These are phyloP conservation scores for Allantophomopsis lycopodina DNA, from an alignment of 2,329 filamentous ascomycete species.

Conservation along the genomic window DNA sequence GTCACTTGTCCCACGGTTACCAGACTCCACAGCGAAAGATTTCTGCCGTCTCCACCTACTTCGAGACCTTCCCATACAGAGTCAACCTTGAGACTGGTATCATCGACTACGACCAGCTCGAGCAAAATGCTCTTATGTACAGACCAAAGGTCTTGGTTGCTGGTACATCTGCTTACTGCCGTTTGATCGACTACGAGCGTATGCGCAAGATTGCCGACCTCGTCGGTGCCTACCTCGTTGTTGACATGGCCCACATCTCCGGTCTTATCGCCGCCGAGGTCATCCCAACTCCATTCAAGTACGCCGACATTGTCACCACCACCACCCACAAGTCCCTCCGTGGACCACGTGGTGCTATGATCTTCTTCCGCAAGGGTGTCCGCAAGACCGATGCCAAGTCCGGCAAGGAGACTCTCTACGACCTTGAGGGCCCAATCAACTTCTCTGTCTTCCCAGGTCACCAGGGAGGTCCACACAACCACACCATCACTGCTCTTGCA, in stretches of 20 bases:
- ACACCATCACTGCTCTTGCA: slow-evolving; percentile 94
- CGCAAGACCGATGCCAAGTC: slow-evolving; percentile 82
- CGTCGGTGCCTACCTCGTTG: slow-evolving; percentile 86
- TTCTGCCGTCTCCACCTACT: slow-evolving; percentile 96
- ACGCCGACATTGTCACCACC: slow-evolving; percentile 94
- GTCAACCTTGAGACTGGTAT: slow-evolving; percentile 81
- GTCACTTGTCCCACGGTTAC: slow-evolving; percentile 93
- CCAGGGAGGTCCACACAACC: slow-evolving; percentile 97
- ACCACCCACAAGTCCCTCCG: slow-evolving; percentile 99
- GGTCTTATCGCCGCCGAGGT: slow-evolving; percentile 87
- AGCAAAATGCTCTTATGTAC: slow-evolving; percentile 83
- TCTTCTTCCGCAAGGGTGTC: slow-evolving; percentile 98
- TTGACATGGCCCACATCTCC: slow-evolving; percentile 98
- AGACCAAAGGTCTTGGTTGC: slow-evolving; percentile 93
- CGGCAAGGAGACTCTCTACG: slow-evolving; percentile 80
- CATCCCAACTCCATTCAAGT: slow-evolving; percentile 81
- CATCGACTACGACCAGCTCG: slow-evolving; percentile 91
- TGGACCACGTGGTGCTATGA: slow-evolving; percentile 96
- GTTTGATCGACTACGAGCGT: slow-evolving; percentile 88
- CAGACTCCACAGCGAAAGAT: slow-evolving; percentile 96
- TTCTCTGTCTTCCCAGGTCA: slow-evolving; percentile 98
- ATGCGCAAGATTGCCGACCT: slow-evolving; percentile 95
- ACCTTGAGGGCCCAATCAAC: slow-evolving; percentile 94
- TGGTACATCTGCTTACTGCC: slow-evolving; percentile 95
- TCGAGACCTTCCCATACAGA: slow-evolving; percentile 96